Percentiles rank a stretch among this genome's conserved stretches.
These are phyloP conservation scores for Metschnikowia bowlesiae DNA, from an alignment of 805 yeast species.

Conservation along the genomic window DNA sequence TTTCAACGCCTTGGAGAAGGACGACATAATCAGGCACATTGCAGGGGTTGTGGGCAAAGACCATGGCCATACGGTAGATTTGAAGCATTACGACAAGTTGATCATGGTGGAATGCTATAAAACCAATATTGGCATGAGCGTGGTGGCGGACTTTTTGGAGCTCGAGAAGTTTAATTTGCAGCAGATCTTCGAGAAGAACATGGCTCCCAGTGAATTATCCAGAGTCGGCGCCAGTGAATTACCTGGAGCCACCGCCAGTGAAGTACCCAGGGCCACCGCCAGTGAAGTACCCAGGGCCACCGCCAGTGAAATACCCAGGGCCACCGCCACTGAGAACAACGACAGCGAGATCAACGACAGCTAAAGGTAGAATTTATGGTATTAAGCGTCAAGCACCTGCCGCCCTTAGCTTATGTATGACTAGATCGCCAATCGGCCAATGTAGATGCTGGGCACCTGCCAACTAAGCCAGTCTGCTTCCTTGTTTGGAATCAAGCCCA, in stretches of 20 bases:
- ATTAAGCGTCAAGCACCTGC: too few relatives aligned
- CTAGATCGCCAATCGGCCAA: conserved; percentile 7
- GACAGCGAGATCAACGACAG: neutral
- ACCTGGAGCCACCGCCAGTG: conserved; percentile 12
- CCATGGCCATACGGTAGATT: conserved; percentile 71
- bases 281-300: neutral
- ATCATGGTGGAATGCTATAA: conserved; percentile 86
- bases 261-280: conserved; percentile 11
- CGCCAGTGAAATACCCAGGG: neutral
- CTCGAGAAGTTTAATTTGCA: conserved; percentile 73
- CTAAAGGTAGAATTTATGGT: neutral
- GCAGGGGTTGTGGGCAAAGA: conserved; percentile 70
- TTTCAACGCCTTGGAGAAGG: conserved; percentile 67
- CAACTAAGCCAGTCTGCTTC: conserved; percentile 90
- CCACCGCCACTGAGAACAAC: neutral
- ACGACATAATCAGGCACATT: conserved; percentile 65
- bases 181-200: conserved; percentile 59
- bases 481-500: conserved; percentile 90
- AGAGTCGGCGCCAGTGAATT: conserved; percentile 8
- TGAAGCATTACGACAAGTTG: conserved; percentile 73
- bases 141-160: conserved; percentile 60
- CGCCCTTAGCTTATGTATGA: too few relatives aligned
- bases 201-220: conserved; percentile 18
- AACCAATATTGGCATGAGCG: conserved; percentile 82
- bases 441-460: conserved; percentile 43